Evolutionary conservation across 2,329 filamentous ascomycete genomes (phyloP), one percentile per base, ranked within the genome.

Genomic region (Arthrobotrys sinensis): DNA sequence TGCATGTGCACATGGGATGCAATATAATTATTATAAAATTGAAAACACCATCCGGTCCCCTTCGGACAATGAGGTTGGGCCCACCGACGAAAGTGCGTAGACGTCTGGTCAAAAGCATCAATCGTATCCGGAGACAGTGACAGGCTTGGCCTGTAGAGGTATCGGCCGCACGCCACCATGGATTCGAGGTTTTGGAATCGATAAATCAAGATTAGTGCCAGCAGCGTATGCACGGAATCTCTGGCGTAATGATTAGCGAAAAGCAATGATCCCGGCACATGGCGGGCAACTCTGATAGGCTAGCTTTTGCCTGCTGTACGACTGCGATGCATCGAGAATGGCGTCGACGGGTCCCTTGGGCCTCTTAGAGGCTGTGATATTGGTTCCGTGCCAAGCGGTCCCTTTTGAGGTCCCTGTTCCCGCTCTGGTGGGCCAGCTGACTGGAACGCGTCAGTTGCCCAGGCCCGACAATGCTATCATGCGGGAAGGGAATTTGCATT

Each of bases 391-490:
- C 67, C 67, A 71, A 71, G 67, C 16, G 36, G 53, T 62, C 40
- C 32, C 14, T 38, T 60, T 38, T 14, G 46, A 60, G 55, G 55
- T 24, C 34, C 55, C 55, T 60, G 55, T 28, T 63, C 55, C 67
- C 50, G 55, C 53, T 19, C 34, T 14, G 36, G 66, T 38, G 40
- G 16, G 55, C 55, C 69, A 65, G 48, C 69, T 73, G 69, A 73
- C 60, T 11, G 36, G 46, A 66, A 73, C 69, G 69, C 69, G 69
- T 73, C 69, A 73, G 69, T 73, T 66, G 69, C 57, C 68, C 57
- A 64, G 68, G 34, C 65, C 57, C 34, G 45, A 36, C 45, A 68
- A 62, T 19, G 46, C 32, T 40, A 72, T 72, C 68, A 72, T 62
- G 55, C 53, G 67, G 66, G 50, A 50, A 40, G 24, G 34, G 3